A percentile compares a stretch with the other conserved stretches of the same genome.
Conservation (phyloP, 2,329 filamentous ascomycete genomes). For the Botrytis paeoniae region DNA sequence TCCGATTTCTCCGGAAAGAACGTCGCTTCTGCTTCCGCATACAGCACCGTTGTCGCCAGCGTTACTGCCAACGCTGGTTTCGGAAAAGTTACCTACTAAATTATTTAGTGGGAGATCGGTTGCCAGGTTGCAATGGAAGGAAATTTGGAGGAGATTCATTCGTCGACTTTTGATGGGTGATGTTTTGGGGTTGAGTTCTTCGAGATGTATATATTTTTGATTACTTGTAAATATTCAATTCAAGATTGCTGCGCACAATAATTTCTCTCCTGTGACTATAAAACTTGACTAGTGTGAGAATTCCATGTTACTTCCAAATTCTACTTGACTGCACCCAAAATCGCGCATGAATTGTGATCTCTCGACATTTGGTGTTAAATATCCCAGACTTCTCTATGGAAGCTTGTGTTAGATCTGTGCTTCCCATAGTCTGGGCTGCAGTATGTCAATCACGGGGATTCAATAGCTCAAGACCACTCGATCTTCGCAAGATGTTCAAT, state of each 20-base stretch:
- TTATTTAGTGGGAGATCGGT: background rate
- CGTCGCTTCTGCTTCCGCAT: conserved; percentile 32
- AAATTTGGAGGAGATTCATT: background rate
- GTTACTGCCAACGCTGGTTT: conserved; percentile 5
- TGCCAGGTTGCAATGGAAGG: too few species aligned
- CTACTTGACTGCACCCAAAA: too few species aligned
- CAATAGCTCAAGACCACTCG: background rate
- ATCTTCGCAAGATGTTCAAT: background rate
- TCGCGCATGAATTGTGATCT: background rate
- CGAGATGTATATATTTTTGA: background rate
- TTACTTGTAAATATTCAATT: conserved; percentile 8
- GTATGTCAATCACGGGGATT: background rate
- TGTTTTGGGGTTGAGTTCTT: background rate
- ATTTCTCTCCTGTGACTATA: too few species aligned
- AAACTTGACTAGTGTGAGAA: background rate
- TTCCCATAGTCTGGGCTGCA: background rate
- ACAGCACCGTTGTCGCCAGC: background rate
- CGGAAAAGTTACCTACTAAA: conserved; percentile 1
- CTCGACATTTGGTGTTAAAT: background rate
- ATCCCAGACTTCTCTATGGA: background rate
- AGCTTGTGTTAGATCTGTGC: background rate
- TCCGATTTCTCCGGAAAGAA: conserved; percentile 37
- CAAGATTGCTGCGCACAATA: background rate
- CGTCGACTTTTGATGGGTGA: background rate
- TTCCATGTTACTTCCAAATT: background rate